Evolutionary conservation across 2,329 filamentous ascomycete species (phyloP).

Genomic region (Aspergillus quadrilineatus): DNA sequence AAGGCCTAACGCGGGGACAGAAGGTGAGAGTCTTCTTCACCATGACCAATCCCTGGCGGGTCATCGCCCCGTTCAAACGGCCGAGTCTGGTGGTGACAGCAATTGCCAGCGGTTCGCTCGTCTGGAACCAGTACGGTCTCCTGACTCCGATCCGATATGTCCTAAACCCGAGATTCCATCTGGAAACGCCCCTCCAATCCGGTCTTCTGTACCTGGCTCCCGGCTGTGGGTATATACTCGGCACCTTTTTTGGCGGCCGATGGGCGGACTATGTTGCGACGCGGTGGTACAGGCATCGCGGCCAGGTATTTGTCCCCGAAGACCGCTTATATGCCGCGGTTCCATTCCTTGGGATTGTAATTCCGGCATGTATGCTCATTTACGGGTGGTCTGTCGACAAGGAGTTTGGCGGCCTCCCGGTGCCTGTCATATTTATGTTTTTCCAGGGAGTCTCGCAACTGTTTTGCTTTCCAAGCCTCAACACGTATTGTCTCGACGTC

Average conservation of each 20-base stretch:
- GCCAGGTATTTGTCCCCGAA: conserved; percentile 62
- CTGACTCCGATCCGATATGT: conserved; percentile 70
- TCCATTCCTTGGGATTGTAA: conserved; percentile 56
- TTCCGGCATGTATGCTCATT: conserved; percentile 64
- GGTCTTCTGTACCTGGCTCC: conserved; percentile 75
- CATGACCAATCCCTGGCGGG: conserved; percentile 66
- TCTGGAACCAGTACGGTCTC: conserved; percentile 74
- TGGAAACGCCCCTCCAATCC: conserved; percentile 64
- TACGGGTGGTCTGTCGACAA: conserved; percentile 67
- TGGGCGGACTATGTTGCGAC: conserved; percentile 68
- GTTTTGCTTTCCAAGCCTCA: conserved; percentile 72
- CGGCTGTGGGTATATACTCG: conserved; percentile 66
- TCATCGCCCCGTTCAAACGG: conserved; percentile 62
- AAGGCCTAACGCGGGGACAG: conserved; percentile 50
- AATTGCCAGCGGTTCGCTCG: conserved; percentile 61
- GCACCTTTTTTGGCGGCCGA: conserved; percentile 69
- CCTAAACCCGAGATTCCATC: conserved; percentile 70
- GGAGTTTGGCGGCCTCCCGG: conserved; percentile 53
- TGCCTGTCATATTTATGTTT: conserved; percentile 71
- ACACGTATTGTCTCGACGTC: conserved; percentile 80
- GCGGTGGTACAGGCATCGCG: conserved; percentile 60
- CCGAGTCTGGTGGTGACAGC: conserved; percentile 66
- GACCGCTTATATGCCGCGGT: conserved; percentile 64
- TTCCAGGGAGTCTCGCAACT: conserved; percentile 71
- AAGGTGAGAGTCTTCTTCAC: conserved; percentile 58